phyloP scores from a whole-genome alignment of 352 stramenopile genomes.

The Pythium periplocum region DNA sequence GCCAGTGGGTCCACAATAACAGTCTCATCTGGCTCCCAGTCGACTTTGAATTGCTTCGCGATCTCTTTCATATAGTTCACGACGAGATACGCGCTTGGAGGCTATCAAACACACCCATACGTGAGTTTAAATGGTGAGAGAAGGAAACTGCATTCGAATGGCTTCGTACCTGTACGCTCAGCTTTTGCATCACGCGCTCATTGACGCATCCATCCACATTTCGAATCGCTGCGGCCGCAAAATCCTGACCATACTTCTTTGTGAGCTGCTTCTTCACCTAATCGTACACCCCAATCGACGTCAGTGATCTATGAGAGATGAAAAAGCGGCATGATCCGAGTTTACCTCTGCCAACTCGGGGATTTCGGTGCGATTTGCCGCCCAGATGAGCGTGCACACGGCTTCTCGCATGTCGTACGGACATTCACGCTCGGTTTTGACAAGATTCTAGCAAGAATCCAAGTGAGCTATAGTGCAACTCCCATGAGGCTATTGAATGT shows the following conservation, averaged over 20 bases:
- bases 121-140: too few relatives aligned
- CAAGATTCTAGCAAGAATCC: constrained; percentile 55
- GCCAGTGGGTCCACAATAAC: constrained; percentile 73
- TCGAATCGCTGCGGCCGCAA: constrained; percentile 67
- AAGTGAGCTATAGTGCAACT: not conserved
- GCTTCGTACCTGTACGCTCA: constrained; percentile 78
- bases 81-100: constrained; percentile 92
- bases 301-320: constrained; percentile 1
- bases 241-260: constrained; percentile 89
- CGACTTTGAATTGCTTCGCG: constrained; percentile 92
- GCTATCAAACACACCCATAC: constrained; percentile 23
- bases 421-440: constrained; percentile 89
- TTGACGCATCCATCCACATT: constrained; percentile 91
- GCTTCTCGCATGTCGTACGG: constrained; percentile 91
- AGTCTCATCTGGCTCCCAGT: constrained; percentile 87
- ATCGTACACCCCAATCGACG: too few relatives aligned
- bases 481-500: not conserved
- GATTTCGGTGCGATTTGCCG: constrained; percentile 87
- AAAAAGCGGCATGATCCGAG: not conserved
- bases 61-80: constrained; percentile 97
- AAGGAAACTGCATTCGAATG: not conserved
- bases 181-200: constrained; percentile 90
- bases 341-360: constrained; percentile 87
- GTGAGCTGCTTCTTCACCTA: constrained; percentile 83
- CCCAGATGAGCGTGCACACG: constrained; percentile 94